Evolutionary conservation across 305 asterid genomes (phyloP).

Genomic region (Solanum hybrid): DNA sequence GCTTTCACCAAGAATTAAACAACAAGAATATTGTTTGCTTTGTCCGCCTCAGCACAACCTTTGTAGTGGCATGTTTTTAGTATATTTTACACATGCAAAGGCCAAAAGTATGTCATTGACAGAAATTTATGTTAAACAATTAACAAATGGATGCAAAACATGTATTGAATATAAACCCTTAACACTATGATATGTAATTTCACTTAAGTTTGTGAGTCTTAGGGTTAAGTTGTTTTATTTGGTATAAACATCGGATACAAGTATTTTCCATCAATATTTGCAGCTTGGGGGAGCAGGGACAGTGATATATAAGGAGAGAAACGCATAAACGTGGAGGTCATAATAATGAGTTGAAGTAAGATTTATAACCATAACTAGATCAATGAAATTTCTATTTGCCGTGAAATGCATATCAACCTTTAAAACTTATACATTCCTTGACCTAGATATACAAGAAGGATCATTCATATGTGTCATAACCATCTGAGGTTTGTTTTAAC

Average conservation of each 20-base stretch:
- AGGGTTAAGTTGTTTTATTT: background rate
- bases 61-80: background rate
- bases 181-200: background rate
- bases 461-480: background rate
- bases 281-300: background rate
- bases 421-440: background rate
- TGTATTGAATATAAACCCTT: background rate
- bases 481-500: background rate
- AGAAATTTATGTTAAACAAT: background rate
- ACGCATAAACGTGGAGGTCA: background rate
- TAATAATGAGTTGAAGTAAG: background rate
- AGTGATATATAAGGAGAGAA: background rate
- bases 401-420: background rate
- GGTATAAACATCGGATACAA: too few relatives aligned
- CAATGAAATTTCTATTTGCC: background rate
- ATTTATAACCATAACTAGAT: background rate
- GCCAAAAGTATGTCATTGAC: background rate
- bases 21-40: background rate
- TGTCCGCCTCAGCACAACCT: background rate
- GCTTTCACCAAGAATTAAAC: background rate
- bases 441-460: background rate
- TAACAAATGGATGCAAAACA: background rate
- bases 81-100: background rate
- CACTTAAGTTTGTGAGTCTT: background rate
- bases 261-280: background rate